Base-by-base conservation (phyloP, 768 basidiomycete species). In the Symmetrospora coprosmae region DNA sequence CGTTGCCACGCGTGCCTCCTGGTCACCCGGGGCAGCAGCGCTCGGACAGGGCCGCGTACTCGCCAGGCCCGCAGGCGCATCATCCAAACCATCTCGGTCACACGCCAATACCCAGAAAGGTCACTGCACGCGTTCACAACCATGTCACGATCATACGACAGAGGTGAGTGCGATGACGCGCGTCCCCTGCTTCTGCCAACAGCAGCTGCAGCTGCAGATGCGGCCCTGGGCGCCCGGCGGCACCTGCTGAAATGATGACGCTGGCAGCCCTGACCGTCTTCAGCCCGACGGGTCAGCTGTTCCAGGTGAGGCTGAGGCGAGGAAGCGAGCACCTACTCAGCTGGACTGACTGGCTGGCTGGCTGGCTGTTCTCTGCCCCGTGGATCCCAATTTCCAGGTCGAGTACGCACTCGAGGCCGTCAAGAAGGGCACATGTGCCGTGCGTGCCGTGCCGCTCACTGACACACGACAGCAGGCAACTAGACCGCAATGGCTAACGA, bases 401-500 rank as follows among this genome's bases (percentile, higher is more conserved):
- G 94, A 99, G 76, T 99, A 99, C 73, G 94, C 94, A 13, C 76
- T 84, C n/a, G 94, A 99, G 74, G 94, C 94, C 55, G 94, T 97
- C 56, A 77, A 87, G 69, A 87, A 90, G 72, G 94, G 94, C 41
- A 97, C 94, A 13, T 96, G 91, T 73, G 92, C 91, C 62, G 94
- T 96, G 71, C 69, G 80, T 74, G 13, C 61, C 43, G 35, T 30
- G 49, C 23, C 41, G n/a, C 41, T 39, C 21, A 27, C 50, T 56
- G 33, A 38, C 34, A 35, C 47, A 39, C 45, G n/a, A 25, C 1
- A 25, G 31, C 13, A 9, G 30, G 2, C 47, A 7, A 13, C 40
- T 59, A n/a, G n/a, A n/a, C n/a, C n/a, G n/a, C n/a, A n/a, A n/a
- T n/a, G n/a, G n/a, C n/a, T n/a, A n/a, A n/a, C n/a, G n/a, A n/a